A percentile compares a stretch with the other conserved stretches of the same genome.
Evolutionary conservation across 1,284 basidiomycete species (phyloP).

Genomic region (Ustilago nuda): DNA sequence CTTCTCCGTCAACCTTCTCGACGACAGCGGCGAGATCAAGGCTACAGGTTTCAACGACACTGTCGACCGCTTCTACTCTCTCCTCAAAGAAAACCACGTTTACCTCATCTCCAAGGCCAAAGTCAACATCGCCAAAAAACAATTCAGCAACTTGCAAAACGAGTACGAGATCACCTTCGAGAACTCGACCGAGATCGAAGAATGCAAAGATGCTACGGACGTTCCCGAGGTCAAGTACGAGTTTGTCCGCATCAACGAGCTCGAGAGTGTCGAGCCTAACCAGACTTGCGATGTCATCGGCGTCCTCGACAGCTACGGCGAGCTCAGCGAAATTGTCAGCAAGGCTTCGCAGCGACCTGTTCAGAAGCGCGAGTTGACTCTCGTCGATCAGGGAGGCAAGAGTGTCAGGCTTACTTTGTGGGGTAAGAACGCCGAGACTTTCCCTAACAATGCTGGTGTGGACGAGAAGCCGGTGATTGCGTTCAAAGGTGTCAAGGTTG

Average conservation of each 20-base stretch:
- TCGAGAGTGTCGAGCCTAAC: conserved; percentile 66
- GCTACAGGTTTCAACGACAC: conserved; percentile 88
- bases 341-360: conserved; percentile 67
- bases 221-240: conserved; percentile 69
- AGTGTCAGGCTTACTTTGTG: conserved; percentile 90
- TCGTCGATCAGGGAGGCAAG: conserved; percentile 86
- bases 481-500: conserved; percentile 94
- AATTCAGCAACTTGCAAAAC: conserved; percentile 89
- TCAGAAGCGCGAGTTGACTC: conserved; percentile 71
- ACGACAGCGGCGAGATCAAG: conserved; percentile 77
- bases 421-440: conserved; percentile 94
- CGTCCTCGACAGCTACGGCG: conserved; percentile 62
- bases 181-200: conserved; percentile 70
- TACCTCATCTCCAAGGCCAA: conserved; percentile 91
- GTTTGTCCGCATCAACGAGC: conserved; percentile 65
- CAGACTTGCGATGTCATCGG: conserved; percentile 69
- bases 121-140: conserved; percentile 96
- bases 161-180: conserved; percentile 96
- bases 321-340: conserved; percentile 64
- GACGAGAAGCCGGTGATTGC: conserved; percentile 72
- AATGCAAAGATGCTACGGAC: conserved; percentile 64
- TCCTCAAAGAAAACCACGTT: conserved; percentile 90
- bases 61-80: conserved; percentile 85
- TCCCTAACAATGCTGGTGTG: conserved; percentile 67
- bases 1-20: conserved; percentile 92